Percentiles rank a stretch among this genome's conserved stretches.
These are phyloP conservation scores for Phylloporus rhodoxanthus DNA, from an alignment of 768 basidiomycete species.

Conservation along the genomic window DNA sequence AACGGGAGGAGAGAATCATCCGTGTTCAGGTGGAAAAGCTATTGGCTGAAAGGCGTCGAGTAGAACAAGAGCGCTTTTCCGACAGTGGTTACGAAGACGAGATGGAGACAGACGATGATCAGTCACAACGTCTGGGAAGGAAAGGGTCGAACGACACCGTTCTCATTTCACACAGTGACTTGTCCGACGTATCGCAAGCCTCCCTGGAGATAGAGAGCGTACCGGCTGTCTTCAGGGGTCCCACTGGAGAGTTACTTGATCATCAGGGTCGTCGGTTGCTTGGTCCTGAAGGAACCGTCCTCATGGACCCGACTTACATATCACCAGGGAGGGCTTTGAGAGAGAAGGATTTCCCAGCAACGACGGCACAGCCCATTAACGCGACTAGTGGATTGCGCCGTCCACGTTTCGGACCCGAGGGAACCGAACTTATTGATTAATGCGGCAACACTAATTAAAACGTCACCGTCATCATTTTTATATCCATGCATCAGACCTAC, in stretches of 20 bases:
- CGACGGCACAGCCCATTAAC: not conserved
- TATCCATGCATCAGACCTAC: not conserved
- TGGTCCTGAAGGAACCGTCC: slow-evolving; percentile 21
- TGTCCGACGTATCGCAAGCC: not conserved
- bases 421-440: slow-evolving; percentile 21
- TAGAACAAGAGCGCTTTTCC: slow-evolving; percentile 9
- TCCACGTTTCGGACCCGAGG: slow-evolving; percentile 17
- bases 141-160: slow-evolving; percentile 7
- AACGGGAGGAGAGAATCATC: slow-evolving; percentile 7
- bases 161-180: slow-evolving; percentile 3
- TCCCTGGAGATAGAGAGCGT: not conserved
- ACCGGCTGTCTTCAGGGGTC: slow-evolving; percentile 11
- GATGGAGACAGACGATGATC: slow-evolving; percentile 6
- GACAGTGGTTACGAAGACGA: slow-evolving; percentile 18
- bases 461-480: too few relatives aligned
- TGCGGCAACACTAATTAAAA: not conserved
- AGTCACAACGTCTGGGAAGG: slow-evolving; percentile 2
- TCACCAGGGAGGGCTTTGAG: slow-evolving; percentile 2
- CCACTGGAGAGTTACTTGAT: slow-evolving; percentile 19
- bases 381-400: not conserved
- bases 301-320: slow-evolving; percentile 5
- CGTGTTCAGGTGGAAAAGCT: slow-evolving; percentile 11
- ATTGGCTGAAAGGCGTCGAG: slow-evolving; percentile 3
- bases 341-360: not conserved
- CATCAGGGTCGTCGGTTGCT: slow-evolving; percentile 14